These are phyloP conservation scores for Penicillium olsonii DNA, from an alignment of 2,329 filamentous ascomycete genomes.

Conservation along the genomic window DNA sequence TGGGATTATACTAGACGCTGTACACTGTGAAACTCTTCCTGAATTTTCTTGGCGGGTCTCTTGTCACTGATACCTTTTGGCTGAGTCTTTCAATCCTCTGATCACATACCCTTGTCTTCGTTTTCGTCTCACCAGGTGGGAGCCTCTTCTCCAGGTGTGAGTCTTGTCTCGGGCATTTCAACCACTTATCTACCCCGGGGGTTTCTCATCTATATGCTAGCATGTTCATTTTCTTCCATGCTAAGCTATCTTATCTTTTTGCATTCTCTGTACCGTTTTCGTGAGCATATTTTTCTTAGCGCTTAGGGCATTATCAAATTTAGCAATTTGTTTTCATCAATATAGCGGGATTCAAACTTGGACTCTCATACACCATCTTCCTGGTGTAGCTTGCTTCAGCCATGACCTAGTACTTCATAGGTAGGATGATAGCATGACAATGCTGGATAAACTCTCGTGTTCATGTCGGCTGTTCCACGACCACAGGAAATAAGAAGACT, in stretches of 20 bases:
- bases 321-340: constrained; percentile 13
- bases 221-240: constrained; percentile 3
- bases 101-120: constrained; percentile 16
- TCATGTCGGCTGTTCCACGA: not conserved
- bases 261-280: constrained; percentile 11
- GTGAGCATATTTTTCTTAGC: constrained; percentile 14
- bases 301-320: constrained; percentile 11
- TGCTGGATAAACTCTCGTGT: no score
- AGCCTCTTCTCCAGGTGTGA: not conserved
- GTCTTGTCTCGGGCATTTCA: constrained; percentile 3
- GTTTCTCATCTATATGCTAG: not conserved
- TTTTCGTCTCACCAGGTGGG: constrained; percentile 1
- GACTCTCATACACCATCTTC: not conserved
- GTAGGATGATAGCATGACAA: not conserved
- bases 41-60: not conserved
- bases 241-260: constrained; percentile 5
- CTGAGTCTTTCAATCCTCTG: constrained; percentile 11
- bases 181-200: not conserved
- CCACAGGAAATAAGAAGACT: not conserved
- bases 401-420: not conserved
- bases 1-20: constrained; percentile 23
- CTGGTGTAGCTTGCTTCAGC: not conserved
- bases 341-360: constrained; percentile 3
- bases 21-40: constrained; percentile 3
- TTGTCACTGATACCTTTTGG: constrained; percentile 8